Base-by-base conservation (phyloP, 2,329 filamentous ascomycete genomes). In the Neonectria hederae region DNA sequence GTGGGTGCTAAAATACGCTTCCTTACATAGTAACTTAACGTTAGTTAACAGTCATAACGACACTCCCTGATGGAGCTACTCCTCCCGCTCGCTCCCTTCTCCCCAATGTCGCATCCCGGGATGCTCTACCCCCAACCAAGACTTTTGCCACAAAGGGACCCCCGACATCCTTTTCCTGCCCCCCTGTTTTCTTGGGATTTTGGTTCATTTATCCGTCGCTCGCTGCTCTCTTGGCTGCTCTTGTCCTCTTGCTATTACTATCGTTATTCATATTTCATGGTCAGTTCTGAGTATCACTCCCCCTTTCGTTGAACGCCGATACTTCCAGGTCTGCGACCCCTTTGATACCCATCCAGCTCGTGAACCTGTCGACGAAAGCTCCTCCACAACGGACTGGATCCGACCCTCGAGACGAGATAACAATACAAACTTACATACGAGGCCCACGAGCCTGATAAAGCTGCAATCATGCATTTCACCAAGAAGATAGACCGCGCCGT, bases 401-500 rank as follows among this genome's bases (percentile, higher is more conserved):
- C 69, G 71, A 63, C 55, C 26, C 24, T n/a, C 48, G 32, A 59
- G 19, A 57, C 43, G 40, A 62, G 19, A 54, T 17, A 56, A 35
- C 43, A 26, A 35, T 13, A 46, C 58, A 62, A 54, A 49, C 24
- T 53, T 48, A 28, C 24, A 62, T 53, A 38, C 24, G 64, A 45
- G 38, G n/a, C 19, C 24, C 56, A 62, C 40, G 38, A 52, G 38
- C 62, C 55, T 52, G 49, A 21, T 58, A 22, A 21, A 17, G 2
- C 5, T 65, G 63, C 51, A 66, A 77, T 46, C 35, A 88, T 87
- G 86, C 81, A 84, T 72, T 83, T 88, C 74, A 85, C 83, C 81
- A 97, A 97, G 85, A 97, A 97, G 79, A 89, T 98, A 77, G 95
- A 94, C 82, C 91, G 95, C 76, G 90, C 97, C 84, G 97, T 95